Conservation (phyloP, 2,329 filamentous ascomycete genomes). For the Cyphellophora europaea region DNA sequence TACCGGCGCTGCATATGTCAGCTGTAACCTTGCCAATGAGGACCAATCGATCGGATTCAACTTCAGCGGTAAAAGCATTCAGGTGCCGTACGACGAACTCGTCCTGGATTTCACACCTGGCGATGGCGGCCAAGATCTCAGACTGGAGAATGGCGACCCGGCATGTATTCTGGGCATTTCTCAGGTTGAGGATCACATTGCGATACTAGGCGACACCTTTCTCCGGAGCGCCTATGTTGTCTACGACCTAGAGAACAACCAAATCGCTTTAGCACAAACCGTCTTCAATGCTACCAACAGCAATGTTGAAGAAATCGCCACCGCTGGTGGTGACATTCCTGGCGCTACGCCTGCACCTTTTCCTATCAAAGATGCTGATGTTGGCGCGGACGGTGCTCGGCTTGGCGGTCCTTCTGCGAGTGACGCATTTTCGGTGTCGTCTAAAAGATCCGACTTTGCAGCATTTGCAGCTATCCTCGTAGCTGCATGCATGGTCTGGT, state of each 20-base stretch:
- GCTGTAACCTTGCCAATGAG: constrained; percentile 42
- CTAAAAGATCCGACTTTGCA: too few species aligned
- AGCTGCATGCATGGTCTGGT: too few species aligned
- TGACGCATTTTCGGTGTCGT: too few species aligned
- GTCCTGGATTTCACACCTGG: constrained; percentile 40
- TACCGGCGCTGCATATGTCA: constrained; percentile 44
- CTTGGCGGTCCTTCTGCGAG: too few species aligned
- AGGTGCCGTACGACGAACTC: constrained; percentile 46
- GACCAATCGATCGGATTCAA: constrained; percentile 46
- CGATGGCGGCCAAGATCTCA: constrained; percentile 25
- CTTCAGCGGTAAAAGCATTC: constrained; percentile 45
- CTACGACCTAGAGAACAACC: constrained; percentile 51
- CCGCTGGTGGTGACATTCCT: constrained; percentile 40
- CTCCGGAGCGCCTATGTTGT: constrained; percentile 54
- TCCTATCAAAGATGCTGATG: too few species aligned
- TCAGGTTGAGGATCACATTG: constrained; percentile 35
- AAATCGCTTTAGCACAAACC: constrained; percentile 53
- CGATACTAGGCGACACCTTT: constrained; percentile 54
- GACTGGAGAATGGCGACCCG: constrained; percentile 24
- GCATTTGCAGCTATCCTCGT: too few species aligned
- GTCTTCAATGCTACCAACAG: constrained; percentile 46
- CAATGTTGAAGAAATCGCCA: constrained; percentile 45
- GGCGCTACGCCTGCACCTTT: constrained; percentile 44
- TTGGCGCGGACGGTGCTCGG: too few species aligned
- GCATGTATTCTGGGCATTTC: constrained; percentile 42